Conservation (phyloP, 306 rosid species). For the Vicia villosa region DNA sequence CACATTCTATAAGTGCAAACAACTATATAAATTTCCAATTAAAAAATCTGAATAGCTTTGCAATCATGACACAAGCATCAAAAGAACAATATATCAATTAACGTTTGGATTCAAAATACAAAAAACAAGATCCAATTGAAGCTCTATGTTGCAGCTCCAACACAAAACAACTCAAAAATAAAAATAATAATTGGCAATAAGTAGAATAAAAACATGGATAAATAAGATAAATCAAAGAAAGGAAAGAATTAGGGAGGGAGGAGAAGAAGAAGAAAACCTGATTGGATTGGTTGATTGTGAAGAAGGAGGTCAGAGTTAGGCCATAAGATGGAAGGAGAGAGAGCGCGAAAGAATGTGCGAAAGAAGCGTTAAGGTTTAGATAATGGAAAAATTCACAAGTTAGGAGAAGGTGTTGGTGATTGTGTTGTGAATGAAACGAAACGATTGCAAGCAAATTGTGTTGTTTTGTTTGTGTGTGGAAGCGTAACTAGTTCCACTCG, state of each 20-base stretch:
- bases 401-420: not conserved
- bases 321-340: constrained; percentile 21
- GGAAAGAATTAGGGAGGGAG: not conserved
- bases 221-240: not conserved
- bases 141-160: too few species aligned
- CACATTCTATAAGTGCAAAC: not conserved
- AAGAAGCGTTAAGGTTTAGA: constrained; percentile 31
- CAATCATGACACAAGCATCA: too few species aligned
- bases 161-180: not conserved
- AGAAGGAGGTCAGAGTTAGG: constrained; percentile 29
- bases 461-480: not conserved
- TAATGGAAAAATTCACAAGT: not conserved
- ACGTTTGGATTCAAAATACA: constrained; percentile 1
- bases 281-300: not conserved
- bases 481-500: not conserved
- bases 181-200: not conserved
- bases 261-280: constrained; percentile 29
- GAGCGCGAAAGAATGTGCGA: constrained; percentile 31
- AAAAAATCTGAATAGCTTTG: constrained; percentile 2
- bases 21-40: constrained; percentile 1
- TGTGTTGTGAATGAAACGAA: not conserved
- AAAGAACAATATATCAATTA: constrained; percentile 1
- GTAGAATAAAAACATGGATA: not conserved
- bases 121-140: constrained; percentile 24
- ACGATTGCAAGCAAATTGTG: too few species aligned